Evolutionary conservation across 768 basidiomycete genomes (phyloP), one percentile per base, ranked within the genome.

Genomic region (Mrakia blollopis): DNA sequence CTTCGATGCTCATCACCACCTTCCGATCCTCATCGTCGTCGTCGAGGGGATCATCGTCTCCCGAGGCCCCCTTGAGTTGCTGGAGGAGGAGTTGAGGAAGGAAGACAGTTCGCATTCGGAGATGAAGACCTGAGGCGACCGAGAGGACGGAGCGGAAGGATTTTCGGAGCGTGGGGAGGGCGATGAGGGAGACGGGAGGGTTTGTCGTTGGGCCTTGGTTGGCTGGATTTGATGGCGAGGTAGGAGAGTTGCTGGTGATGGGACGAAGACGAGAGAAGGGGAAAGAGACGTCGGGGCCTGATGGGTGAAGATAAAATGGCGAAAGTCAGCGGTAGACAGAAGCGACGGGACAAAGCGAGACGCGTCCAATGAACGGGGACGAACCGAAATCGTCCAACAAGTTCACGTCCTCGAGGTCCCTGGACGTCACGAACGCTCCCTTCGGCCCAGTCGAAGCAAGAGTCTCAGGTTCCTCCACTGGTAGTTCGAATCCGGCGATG

Each of bases 51-150:
- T 86, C 86, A 81, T 82, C 82, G 81, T 82, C 82, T 47, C 75
- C 75, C 18, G 67, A 79, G 3, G 74, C 75, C 18, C 71, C 78
- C 30, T 57, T 61, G 50, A 52, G 44, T 5, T 63, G 50, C 2
- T 89, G 88, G 6, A 93, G 84, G 63, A 93, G 86, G 30, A 94
- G 88, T 79, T 92, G 90, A 0, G 94, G 94, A 16, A 95, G 89
- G 79, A 94, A 93, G 8, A 94, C 91, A 0, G 93, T 94, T n/a
- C 93, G 88, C 94, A 96, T 96, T 47, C 93, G 89, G 35, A 97
- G 91, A 30, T 89, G 87, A 83, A 97, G 91, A 5, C 93, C 94
- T 37, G 92, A 91, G 5, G 91, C 89, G 0, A 92, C 91, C 63
- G 87, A 86, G 25, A 97, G 84, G 0, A 91, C 90, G 80, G 91